Evolutionary conservation across 164 flowering plant species (phyloP).

Genomic region (Macadamia tetraphylla): DNA sequence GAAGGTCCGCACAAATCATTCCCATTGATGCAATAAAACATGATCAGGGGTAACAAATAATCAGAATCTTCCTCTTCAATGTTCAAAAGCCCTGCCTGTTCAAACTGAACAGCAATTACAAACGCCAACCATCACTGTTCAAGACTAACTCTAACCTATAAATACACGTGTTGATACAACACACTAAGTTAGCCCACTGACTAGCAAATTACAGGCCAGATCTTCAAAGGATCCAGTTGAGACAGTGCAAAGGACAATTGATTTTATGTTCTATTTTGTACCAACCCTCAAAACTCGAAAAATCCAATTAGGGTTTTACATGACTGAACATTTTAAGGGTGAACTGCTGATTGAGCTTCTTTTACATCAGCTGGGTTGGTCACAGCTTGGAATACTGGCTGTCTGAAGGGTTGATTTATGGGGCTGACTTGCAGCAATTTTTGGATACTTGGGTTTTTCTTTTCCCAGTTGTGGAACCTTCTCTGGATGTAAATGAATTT

Average conservation of each 20-base stretch:
- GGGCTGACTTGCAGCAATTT: slow-evolving; percentile 15
- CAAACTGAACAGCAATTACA: background rate
- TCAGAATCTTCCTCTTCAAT: background rate
- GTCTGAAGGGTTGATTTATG: slow-evolving; percentile 16
- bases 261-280: background rate
- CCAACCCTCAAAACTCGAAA: background rate
- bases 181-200: background rate
- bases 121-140: background rate
- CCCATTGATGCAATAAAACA: background rate
- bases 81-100: background rate
- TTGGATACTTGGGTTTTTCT: slow-evolving; percentile 33
- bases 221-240: background rate
- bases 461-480: slow-evolving; percentile 32
- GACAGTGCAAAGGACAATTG: background rate
- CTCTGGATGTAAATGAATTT: slow-evolving; percentile 29
- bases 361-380: slow-evolving; percentile 26
- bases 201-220: background rate
- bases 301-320: background rate
- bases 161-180: background rate
- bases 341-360: background rate
- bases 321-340: background rate
- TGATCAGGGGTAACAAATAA: background rate
- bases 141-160: background rate
- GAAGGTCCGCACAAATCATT: background rate
- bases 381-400: slow-evolving; percentile 16